Evolutionary conservation across 768 basidiomycete genomes (phyloP).

Genomic region (Calocybe cyanea): DNA sequence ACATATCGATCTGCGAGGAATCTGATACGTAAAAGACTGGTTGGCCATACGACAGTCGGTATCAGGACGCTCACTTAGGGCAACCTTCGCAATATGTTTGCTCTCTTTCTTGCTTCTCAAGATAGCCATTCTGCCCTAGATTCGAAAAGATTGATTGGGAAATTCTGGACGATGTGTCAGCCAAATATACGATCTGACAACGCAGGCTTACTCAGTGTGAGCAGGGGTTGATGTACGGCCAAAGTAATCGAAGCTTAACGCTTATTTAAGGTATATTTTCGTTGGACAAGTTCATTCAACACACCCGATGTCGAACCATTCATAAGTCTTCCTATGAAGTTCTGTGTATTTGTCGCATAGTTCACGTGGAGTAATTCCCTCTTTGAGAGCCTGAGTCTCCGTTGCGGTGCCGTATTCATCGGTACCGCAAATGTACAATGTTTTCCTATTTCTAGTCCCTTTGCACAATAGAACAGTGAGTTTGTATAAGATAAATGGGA

Average conservation of each 20-base stretch:
- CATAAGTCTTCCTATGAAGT: slow-evolving; percentile 88
- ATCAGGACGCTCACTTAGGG: slow-evolving; percentile 51
- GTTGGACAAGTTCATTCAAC: slow-evolving; percentile 15
- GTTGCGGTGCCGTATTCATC: slow-evolving; percentile 99
- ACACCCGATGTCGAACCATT: slow-evolving; percentile 96
- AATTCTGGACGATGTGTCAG: slow-evolving; percentile 50
- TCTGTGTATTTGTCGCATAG: slow-evolving; percentile 90
- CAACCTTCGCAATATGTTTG: slow-evolving; percentile 96
- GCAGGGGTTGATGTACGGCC: slow-evolving; percentile 88
- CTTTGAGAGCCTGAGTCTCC: slow-evolving; percentile 93
- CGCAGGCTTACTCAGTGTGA: slow-evolving; percentile 73
- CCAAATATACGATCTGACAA: background rate
- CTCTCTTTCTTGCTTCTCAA: slow-evolving; percentile 82
- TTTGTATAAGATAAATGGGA: background rate
- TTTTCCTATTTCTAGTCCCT: slow-evolving; percentile 81
- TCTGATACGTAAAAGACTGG: slow-evolving; percentile 29
- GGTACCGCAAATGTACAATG: slow-evolving; percentile 94
- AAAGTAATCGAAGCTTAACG: slow-evolving; percentile 85
- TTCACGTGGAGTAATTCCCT: slow-evolving; percentile 71
- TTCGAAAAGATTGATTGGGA: slow-evolving; percentile 87
- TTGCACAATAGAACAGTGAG: background rate
- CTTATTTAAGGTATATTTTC: slow-evolving; percentile 4
- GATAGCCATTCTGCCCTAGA: slow-evolving; percentile 69
- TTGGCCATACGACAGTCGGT: background rate
- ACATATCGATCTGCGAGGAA: slow-evolving; percentile 98